Evolutionary conservation across 805 yeast species (phyloP), one percentile per base, ranked within the genome.

Genomic region (Diddensiella caesifluorescens): DNA sequence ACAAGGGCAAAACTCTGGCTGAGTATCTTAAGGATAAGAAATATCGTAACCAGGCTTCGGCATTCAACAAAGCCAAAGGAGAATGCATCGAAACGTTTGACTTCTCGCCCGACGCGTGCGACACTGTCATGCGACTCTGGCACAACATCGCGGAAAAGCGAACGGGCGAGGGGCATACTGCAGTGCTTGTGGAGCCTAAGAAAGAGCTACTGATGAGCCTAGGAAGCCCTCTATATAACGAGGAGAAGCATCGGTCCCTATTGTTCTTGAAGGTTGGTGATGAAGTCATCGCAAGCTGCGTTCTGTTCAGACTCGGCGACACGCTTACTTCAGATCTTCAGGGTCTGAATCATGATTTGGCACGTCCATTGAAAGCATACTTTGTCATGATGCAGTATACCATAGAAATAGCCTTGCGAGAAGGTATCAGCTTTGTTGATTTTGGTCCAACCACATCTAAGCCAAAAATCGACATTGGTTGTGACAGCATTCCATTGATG

Each of bases 381-480:
- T 68, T 68, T 52, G 73, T 68, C 16, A 69, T 69, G 73, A 68
- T 68, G 73, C 71, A 68, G 51, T 61, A 64, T 32, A 67, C 68
- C n/a, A 67, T 68, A 20, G 53, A 55, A 18, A 65, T 67, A 13
- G 73, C 71, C 0, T 46, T 68, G 38, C 53, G 52, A 33, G 68
- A 64, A 41, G 64, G 64, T 6, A 54, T 61, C 20, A 48, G 55
- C 23, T 68, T 68, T 50, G 70, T 68, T 16, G 73, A 68, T 49
- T 68, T 68, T 48, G 73, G 73, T 3, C 73, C 73, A 3, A 68
- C 73, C 6, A 68, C 73, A 2, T 63, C 67, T 5, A 64, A 64
- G 45, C 68, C 73, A 10, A 68, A 68, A 50, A 53, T 60, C 42
- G 69, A 65, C 29, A 67, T 69, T 40, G 73, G 72, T 2, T 53